Evolutionary conservation across 331 rosid species (phyloP), one percentile per base, ranked within the genome.

Genomic region (Quercus phellos): DNA sequence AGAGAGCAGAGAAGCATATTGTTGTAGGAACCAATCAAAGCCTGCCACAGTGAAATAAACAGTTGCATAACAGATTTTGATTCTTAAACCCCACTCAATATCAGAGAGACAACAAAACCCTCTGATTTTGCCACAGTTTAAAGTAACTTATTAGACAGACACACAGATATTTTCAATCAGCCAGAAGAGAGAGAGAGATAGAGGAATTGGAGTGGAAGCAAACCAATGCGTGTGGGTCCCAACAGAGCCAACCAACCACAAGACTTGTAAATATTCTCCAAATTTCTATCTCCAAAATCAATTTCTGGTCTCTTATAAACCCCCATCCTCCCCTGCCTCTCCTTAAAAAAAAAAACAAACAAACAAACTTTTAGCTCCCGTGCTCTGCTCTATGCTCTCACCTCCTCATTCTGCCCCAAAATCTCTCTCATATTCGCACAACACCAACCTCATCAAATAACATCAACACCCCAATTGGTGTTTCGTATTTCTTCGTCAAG

Each of bases 181-280:
- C 3, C 17, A 12, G 11, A 14, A 32, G 29, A 22, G 68, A 35
- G 16, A 26, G 14, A 68, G 59, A 51, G 26, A 46, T 24, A 24
- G 64, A 71, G 32, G 67, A 70, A 61, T 79, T 83, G 79, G 76
- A 77, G 84, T 69, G 67, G 51, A 86, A 89, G 88, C 81, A 51
- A 46, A 60, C 64, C 0, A 88, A 75, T 19, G 77, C 84, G 87
- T 26, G 91, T 87, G 89, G 98, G 96, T 1, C 90, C 92, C 87
- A 5, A 0, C 27, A 0, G 2, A 75, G 90, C 89, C 90, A 83
- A 81, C 93, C 93, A 85, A 77, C 78, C 42, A 74, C 72, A 76
- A 80, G 74, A 50, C 81, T 84, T 80, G 5, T 79, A 71, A 85
- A 22, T 42, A 86, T 73, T 75, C 34, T 80, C 68, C 70, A 77